These are phyloP conservation scores for Drechslerella dactyloides DNA, from an alignment of 2,329 filamentous ascomycete genomes.

Conservation along the genomic window DNA sequence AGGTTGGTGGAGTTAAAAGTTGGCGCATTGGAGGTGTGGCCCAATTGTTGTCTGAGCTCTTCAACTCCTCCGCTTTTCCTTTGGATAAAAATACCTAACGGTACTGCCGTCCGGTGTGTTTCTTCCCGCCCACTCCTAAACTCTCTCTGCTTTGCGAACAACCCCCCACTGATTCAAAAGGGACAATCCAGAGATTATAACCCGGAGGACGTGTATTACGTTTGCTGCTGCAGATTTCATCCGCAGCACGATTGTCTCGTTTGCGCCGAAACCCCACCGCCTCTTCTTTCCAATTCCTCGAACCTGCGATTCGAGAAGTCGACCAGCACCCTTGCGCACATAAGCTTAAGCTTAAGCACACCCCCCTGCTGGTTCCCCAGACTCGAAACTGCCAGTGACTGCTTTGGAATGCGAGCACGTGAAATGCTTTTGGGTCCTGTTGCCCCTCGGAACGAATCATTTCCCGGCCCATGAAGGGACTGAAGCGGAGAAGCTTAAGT, in stretches of 20 bases:
- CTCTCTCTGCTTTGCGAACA: constrained; percentile 22
- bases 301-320: constrained; percentile 14
- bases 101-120: too few relatives aligned
- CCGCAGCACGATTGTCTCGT: constrained; percentile 25
- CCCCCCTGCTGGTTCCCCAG: constrained; percentile 37
- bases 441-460: constrained; percentile 48
- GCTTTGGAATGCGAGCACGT: constrained; percentile 46
- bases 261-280: constrained; percentile 13
- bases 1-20: constrained; percentile 24
- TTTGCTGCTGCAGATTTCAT: constrained; percentile 42
- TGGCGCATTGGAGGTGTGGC: constrained; percentile 36
- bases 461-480: constrained; percentile 40
- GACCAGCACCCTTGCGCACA: constrained; percentile 5
- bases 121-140: constrained; percentile 14
- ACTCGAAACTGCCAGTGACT: constrained; percentile 47
- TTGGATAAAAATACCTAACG: constrained; percentile 4
- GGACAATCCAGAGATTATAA: constrained; percentile 2
- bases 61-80: constrained; percentile 45
- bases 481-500: constrained; percentile 43
- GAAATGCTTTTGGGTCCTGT: constrained; percentile 35
- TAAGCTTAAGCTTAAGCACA: constrained; percentile 45
- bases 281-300: constrained; percentile 41
- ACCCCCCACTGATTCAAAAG: constrained; percentile 40
- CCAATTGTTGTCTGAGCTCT: constrained; percentile 45
- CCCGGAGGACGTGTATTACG: constrained; percentile 1